These are phyloP conservation scores for Cryptococcus sp. DNA, from an alignment of 1,284 basidiomycete genomes.

Conservation along the genomic window DNA sequence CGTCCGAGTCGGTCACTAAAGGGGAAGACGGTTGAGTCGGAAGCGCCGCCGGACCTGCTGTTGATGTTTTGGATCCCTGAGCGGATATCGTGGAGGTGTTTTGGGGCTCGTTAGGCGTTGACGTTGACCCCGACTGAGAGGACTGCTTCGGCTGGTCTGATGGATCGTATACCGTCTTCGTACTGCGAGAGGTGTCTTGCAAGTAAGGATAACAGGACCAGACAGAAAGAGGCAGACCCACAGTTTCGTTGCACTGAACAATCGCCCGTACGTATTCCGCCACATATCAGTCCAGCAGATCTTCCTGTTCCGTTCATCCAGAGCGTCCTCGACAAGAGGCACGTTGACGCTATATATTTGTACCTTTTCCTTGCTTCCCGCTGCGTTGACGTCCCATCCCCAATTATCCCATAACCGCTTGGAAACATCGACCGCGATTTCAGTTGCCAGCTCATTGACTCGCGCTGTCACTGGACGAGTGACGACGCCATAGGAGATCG, in stretches of 20 bases:
- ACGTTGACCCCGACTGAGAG: background rate
- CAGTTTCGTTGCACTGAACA: constrained; percentile 46
- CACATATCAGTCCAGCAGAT: constrained; percentile 51
- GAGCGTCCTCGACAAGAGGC: constrained; percentile 43
- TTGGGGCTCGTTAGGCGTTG: constrained; percentile 11
- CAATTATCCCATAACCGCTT: constrained; percentile 74
- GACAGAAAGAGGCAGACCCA: constrained; percentile 16
- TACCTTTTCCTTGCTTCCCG: constrained; percentile 21
- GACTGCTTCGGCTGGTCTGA: constrained; percentile 23
- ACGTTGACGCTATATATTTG: constrained; percentile 52
- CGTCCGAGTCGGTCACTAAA: constrained; percentile 1
- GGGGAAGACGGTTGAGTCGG: constrained; percentile 21
- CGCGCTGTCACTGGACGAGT: constrained; percentile 65
- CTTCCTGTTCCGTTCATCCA: constrained; percentile 35
- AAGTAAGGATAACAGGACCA: background rate
- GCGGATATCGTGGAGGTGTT: constrained; percentile 11
- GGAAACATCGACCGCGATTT: constrained; percentile 67
- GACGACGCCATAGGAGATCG: constrained; percentile 82
- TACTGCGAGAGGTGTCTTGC: background rate
- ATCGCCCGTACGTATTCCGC: constrained; percentile 49
- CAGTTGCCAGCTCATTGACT: constrained; percentile 68
- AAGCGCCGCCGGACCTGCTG: constrained; percentile 36
- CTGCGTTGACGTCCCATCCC: constrained; percentile 61
- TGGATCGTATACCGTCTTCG: constrained; percentile 16
- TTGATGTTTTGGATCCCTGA: constrained; percentile 12